phyloP scores from a whole-genome alignment of 306 rosid genomes.

The Trifolium repens region DNA sequence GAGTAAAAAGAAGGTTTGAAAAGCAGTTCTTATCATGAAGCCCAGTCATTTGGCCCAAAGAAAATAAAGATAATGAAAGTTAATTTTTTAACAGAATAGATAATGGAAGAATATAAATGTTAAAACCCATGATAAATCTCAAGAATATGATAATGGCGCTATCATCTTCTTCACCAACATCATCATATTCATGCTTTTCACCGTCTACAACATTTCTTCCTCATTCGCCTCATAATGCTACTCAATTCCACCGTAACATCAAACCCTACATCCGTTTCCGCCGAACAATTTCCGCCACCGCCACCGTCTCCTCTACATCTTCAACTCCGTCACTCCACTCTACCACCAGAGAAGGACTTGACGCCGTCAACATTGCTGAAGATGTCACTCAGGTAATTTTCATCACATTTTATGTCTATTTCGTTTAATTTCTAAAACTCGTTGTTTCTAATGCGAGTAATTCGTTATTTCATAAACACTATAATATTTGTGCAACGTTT shows the following conservation, averaged over 20 bases:
- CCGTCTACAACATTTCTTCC: constrained; percentile 42
- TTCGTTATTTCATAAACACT: too few species aligned
- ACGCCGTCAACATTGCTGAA: constrained; percentile 87
- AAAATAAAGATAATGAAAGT: too few species aligned
- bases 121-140: constrained; percentile 46
- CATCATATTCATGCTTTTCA: constrained; percentile 12
- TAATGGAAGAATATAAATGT: constrained; percentile 28
- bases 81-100: not conserved
- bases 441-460: not conserved
- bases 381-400: constrained; percentile 77
- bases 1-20: not conserved
- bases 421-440: not conserved
- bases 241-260: constrained; percentile 21
- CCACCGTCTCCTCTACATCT: constrained; percentile 40
- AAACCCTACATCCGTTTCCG: constrained; percentile 28
- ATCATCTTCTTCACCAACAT: constrained; percentile 32
- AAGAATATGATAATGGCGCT: constrained; percentile 46
- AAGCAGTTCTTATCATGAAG: not conserved
- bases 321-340: constrained; percentile 43
- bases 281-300: constrained; percentile 9
- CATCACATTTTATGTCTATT: not conserved
- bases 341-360: constrained; percentile 57
- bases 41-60: not conserved
- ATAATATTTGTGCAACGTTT: not conserved
- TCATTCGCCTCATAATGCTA: constrained; percentile 40